phyloP scores from a whole-genome alignment of 805 yeast genomes.

The Pichia deserticola region DNA sequence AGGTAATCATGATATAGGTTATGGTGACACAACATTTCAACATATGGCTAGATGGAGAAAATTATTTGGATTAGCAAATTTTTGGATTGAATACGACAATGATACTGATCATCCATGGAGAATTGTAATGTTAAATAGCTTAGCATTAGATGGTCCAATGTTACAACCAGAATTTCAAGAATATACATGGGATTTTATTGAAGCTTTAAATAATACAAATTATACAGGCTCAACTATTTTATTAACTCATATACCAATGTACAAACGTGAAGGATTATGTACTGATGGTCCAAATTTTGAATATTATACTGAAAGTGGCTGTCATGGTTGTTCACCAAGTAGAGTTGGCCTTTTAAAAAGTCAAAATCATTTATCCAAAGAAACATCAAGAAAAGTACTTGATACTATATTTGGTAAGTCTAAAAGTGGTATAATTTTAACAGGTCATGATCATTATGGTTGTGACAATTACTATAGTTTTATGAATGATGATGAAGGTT shows the following conservation, averaged over 20 bases:
- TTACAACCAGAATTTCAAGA: conserved; percentile 61
- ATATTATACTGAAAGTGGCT: conserved; percentile 48
- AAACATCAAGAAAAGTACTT: conserved; percentile 59
- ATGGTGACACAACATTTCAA: conserved; percentile 91
- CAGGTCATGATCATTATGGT: conserved; percentile 97
- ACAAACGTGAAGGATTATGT: conserved; percentile 76
- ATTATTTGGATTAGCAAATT: conserved; percentile 81
- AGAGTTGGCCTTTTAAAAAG: conserved; percentile 67
- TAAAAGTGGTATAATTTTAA: conserved; percentile 71
- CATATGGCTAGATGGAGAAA: conserved; percentile 73
- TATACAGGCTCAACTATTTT: conserved; percentile 77
- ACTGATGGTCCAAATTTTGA: conserved; percentile 74
- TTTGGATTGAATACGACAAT: conserved; percentile 60
- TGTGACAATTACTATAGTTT: conserved; percentile 65
- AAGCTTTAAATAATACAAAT: conserved; percentile 43
- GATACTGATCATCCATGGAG: conserved; percentile 73
- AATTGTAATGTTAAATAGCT: conserved; percentile 76
- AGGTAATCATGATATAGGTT: conserved; percentile 96
- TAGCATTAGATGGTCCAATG: conserved; percentile 87
- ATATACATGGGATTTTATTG: conserved; percentile 68
- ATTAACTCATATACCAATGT: conserved; percentile 85
- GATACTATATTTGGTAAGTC: conserved; percentile 60
- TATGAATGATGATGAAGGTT: conserved; percentile 33
- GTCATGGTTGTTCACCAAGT: conserved; percentile 47
- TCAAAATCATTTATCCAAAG: conserved; percentile 75